Evolutionary conservation across 768 basidiomycete genomes (phyloP).

Genomic region (Serendipita sp.): DNA sequence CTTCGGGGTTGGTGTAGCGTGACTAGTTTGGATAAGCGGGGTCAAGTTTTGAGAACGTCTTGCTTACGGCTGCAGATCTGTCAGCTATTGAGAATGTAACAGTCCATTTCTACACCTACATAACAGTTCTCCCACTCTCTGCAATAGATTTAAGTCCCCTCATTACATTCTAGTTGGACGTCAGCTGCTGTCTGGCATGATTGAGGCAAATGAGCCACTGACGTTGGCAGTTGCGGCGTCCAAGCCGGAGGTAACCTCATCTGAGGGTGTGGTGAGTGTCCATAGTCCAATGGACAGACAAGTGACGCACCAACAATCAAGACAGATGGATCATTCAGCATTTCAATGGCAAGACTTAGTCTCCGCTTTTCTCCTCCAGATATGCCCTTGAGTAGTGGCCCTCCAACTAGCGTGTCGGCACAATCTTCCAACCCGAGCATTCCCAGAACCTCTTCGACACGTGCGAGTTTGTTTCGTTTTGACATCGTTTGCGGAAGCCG

Average conservation of each 20-base stretch:
- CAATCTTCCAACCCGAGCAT: slow-evolving; percentile 31
- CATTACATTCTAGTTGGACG: slow-evolving; percentile 24
- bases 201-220: not conserved
- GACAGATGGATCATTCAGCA: slow-evolving; percentile 24
- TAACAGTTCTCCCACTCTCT: slow-evolving; percentile 25
- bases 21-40: not conserved
- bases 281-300: not conserved
- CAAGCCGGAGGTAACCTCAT: slow-evolving; percentile 22
- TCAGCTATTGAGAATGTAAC: not conserved
- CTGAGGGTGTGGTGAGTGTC: not conserved
- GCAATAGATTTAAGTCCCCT: slow-evolving; percentile 25
- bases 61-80: not conserved
- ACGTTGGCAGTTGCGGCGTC: slow-evolving; percentile 26
- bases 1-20: slow-evolving; percentile 20
- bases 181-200: not conserved
- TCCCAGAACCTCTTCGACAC: slow-evolving; percentile 29
- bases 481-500: slow-evolving; percentile 21
- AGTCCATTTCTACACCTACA: slow-evolving; percentile 9
- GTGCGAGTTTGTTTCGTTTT: slow-evolving; percentile 21
- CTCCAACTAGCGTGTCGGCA: slow-evolving; percentile 31
- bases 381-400: slow-evolving; percentile 26
- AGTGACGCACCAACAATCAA: slow-evolving; percentile 22
- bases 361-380: slow-evolving; percentile 34
- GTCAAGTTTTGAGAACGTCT: not conserved
- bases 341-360: slow-evolving; percentile 28